A percentile compares a stretch with the other conserved stretches of the same genome.
Evolutionary conservation across 1,284 basidiomycete species (phyloP).

Genomic region (Xanthoconium separans): DNA sequence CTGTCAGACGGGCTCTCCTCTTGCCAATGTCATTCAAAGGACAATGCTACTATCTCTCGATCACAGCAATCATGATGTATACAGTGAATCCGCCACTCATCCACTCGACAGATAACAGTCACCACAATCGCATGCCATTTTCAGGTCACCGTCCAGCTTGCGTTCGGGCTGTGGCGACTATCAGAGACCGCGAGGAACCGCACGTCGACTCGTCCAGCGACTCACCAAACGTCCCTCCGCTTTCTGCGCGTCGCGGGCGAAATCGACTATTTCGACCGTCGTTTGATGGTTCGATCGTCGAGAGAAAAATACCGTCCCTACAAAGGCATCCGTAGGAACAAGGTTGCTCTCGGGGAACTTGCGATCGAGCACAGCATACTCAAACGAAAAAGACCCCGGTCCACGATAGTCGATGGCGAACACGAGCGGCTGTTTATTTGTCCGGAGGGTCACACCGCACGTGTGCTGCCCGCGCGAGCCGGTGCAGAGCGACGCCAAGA

Average conservation of each 20-base stretch:
- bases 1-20: too few relatives aligned
- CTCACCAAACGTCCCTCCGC: background rate
- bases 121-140: background rate
- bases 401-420: constrained; percentile 3
- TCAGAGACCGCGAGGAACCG: background rate
- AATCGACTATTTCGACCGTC: constrained; percentile 1
- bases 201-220: background rate
- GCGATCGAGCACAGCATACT: background rate
- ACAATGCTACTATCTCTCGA: too few relatives aligned
- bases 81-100: background rate
- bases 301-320: constrained; percentile 2
- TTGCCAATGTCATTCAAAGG: too few relatives aligned
- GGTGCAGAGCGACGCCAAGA: constrained; percentile 1
- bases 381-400: background rate
- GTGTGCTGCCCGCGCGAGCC: background rate
- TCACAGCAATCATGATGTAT: too few relatives aligned
- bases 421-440: background rate
- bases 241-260: background rate
- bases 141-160: background rate
- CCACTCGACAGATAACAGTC: background rate
- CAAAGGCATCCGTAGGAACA: background rate
- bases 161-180: background rate
- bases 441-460: background rate
- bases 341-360: background rate
- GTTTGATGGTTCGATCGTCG: background rate